These are phyloP conservation scores for Perkinsus chesapeaki DNA, from an alignment of 169 alveolate species.

Conservation along the genomic window DNA sequence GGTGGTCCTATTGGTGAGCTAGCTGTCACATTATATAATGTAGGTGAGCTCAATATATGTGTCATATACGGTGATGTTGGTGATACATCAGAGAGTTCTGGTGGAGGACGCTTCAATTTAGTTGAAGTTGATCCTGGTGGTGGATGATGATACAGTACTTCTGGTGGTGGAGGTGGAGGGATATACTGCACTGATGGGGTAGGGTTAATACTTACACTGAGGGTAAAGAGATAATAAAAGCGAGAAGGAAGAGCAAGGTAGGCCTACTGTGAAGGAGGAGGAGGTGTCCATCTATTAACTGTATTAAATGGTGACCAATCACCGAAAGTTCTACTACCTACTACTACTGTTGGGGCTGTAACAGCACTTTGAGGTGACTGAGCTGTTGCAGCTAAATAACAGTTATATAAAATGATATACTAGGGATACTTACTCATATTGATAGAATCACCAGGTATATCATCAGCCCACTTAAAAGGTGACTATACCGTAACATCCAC, in stretches of 20 bases:
- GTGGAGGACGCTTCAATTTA: neutral
- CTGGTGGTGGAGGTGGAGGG: too few relatives aligned
- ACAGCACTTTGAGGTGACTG: neutral
- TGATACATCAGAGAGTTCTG: neutral
- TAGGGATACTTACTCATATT: neutral
- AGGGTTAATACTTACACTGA: neutral
- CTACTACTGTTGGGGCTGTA: neutral
- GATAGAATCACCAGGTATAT: neutral
- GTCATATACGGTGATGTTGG: neutral
- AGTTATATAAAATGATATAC: neutral
- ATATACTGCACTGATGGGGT: neutral
- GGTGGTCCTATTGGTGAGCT: neutral
- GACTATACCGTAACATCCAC: neutral
- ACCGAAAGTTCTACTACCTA: neutral
- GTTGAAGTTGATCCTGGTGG: neutral
- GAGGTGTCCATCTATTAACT: neutral
- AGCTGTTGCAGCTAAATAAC: neutral
- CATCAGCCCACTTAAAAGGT: neutral
- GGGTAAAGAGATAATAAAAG: neutral
- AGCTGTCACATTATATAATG: neutral
- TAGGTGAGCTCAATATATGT: neutral
- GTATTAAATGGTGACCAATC: neutral
- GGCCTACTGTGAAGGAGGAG: neutral
- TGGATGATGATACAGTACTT: neutral
- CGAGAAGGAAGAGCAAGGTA: neutral